Percentiles rank a stretch among this genome's conserved stretches.
These are phyloP conservation scores for Euryodendron excelsum DNA, from an alignment of 148 eudicot genomes.

Conservation along the genomic window DNA sequence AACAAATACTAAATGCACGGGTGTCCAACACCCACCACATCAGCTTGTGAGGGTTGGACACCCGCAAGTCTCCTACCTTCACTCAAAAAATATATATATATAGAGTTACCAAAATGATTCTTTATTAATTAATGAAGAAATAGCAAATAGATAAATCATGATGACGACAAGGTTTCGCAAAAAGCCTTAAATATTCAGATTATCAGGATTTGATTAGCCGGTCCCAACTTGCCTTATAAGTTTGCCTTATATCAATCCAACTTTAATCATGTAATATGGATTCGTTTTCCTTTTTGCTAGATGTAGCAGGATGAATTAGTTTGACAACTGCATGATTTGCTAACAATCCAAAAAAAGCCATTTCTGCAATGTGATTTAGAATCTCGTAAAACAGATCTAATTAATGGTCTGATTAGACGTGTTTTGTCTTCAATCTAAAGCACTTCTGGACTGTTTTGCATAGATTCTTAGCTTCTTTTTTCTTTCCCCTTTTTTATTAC, in stretches of 20 bases:
- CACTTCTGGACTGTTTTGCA: not conserved
- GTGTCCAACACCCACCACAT: too few species aligned
- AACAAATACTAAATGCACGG: too few species aligned
- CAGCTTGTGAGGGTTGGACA: too few species aligned
- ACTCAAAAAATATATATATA: too few species aligned
- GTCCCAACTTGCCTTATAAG: not conserved
- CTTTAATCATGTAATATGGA: not conserved
- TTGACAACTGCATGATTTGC: not conserved
- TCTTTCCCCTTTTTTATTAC: not conserved
- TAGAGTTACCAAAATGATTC: too few species aligned
- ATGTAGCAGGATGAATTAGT: not conserved
- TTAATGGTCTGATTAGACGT: not conserved
- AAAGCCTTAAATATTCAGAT: not conserved
- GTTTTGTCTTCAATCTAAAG: not conserved
- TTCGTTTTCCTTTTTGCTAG: not conserved
- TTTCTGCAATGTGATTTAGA: not conserved
- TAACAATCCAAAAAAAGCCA: not conserved
- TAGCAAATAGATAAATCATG: too few species aligned
- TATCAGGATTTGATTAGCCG: not conserved
- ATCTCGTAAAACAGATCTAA: too few species aligned
- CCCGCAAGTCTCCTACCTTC: too few species aligned
- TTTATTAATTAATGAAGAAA: too few species aligned
- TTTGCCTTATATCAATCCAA: not conserved
- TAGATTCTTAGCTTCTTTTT: not conserved
- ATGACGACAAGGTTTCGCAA: not conserved